Evolutionary conservation across 2,329 filamentous ascomycete species (phyloP).

Genomic region (Apiospora aurea): DNA sequence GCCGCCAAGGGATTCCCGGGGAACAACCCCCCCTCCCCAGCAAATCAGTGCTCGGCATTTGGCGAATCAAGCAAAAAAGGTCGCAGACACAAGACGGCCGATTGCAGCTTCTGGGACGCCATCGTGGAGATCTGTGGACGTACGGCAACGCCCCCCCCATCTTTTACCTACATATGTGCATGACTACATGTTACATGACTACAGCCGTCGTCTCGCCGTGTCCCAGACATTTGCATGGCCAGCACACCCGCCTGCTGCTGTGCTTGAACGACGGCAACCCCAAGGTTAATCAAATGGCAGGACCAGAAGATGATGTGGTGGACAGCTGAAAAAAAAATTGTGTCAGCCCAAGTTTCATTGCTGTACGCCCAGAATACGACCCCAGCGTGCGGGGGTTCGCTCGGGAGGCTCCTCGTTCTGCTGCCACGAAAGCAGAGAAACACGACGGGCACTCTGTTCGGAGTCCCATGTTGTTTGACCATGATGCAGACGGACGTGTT

Average conservation of each 20-base stretch:
- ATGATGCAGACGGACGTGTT: background rate
- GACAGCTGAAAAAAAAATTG: constrained; percentile 10
- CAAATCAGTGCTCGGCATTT: background rate
- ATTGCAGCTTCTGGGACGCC: constrained; percentile 7
- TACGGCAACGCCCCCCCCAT: background rate
- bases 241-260: background rate
- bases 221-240: background rate
- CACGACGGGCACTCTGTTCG: background rate
- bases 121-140: constrained; percentile 7
- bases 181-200: background rate
- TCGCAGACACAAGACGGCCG: constrained; percentile 1
- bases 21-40: background rate
- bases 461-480: background rate
- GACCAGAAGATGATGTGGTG: background rate
- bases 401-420: background rate
- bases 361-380: background rate
- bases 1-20: background rate
- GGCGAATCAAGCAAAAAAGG: background rate
- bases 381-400: background rate
- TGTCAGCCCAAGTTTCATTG: constrained; percentile 9
- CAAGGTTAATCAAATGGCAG: background rate
- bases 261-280: background rate
- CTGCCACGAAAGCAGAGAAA: background rate
- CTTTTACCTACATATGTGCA: background rate
- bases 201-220: background rate